phyloP scores from a whole-genome alignment of 306 rosid genomes.

The Vigna trinervia region DNA sequence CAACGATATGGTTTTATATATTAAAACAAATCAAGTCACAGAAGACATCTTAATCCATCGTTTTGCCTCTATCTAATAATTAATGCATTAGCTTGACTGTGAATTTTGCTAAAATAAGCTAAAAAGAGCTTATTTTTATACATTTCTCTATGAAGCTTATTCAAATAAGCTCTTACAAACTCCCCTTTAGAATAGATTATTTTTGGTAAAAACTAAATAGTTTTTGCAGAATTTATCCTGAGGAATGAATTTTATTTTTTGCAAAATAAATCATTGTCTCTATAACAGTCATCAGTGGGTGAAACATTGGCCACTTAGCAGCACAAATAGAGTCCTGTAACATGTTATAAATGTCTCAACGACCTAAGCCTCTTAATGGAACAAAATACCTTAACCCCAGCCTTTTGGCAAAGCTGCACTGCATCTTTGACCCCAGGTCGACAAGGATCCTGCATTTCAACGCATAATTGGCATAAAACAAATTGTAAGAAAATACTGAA shows the following conservation, averaged over 20 bases:
- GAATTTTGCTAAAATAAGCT: background rate
- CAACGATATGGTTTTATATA: background rate
- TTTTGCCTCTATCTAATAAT: background rate
- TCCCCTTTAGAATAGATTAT: background rate
- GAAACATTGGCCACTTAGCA: background rate
- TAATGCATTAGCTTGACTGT: background rate
- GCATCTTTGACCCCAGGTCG: constrained; percentile 83
- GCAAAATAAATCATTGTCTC: background rate
- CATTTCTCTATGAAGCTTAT: background rate
- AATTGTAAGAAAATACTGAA: constrained; percentile 1
- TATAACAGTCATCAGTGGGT: background rate
- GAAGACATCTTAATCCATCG: background rate
- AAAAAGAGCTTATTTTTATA: background rate
- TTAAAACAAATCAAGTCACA: background rate
- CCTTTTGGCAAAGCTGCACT: constrained; percentile 79
- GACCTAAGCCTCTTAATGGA: background rate
- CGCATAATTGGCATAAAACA: constrained; percentile 4
- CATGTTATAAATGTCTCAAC: background rate
- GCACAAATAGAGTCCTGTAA: background rate
- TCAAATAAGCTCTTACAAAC: background rate
- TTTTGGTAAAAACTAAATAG: background rate
- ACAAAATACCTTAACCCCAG: constrained; percentile 79
- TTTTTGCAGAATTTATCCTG: background rate
- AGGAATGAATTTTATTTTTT: background rate
- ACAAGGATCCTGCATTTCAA: constrained; percentile 84